phyloP scores from a whole-genome alignment of 176 grass and related monocot genomes.

The Carex scoparia region DNA sequence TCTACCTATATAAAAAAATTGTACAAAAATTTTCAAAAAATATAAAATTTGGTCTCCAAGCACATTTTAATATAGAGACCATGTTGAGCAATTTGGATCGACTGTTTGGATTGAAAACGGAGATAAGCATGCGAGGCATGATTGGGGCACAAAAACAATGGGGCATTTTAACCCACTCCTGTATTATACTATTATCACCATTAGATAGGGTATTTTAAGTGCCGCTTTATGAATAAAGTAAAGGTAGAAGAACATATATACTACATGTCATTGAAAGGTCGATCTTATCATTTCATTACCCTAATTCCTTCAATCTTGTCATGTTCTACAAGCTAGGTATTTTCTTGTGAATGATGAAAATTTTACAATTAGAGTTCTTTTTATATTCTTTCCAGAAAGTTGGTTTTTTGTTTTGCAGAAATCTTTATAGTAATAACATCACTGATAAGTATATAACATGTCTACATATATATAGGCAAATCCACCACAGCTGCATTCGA shows the following conservation, averaged over 20 bases:
- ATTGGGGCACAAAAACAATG: no score
- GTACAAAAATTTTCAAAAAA: no score
- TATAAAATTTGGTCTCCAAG: no score
- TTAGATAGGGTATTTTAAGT: not conserved
- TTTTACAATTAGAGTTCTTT: not conserved
- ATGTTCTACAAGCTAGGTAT: not conserved
- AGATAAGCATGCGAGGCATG: no score
- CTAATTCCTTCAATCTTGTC: not conserved
- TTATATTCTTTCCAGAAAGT: not conserved
- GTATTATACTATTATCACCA: not conserved
- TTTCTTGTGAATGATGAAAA: not conserved
- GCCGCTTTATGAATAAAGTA: not conserved
- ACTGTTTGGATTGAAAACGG: no score
- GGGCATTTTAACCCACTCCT: not conserved
- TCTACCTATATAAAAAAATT: no score
- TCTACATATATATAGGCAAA: constrained; percentile 55
- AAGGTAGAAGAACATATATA: not conserved
- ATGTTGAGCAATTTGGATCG: no score
- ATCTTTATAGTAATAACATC: not conserved
- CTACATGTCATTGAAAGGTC: not conserved
- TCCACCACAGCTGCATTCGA: constrained; percentile 89
- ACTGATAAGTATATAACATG: not conserved
- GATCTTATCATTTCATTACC: not conserved
- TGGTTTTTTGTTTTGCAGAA: not conserved
- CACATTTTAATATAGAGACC: no score